A percentile compares a stretch with the other conserved stretches of the same genome.
phyloP scores from a whole-genome alignment of 192 early-diverging fungal genomes.

The Rhizophagus sp. region DNA sequence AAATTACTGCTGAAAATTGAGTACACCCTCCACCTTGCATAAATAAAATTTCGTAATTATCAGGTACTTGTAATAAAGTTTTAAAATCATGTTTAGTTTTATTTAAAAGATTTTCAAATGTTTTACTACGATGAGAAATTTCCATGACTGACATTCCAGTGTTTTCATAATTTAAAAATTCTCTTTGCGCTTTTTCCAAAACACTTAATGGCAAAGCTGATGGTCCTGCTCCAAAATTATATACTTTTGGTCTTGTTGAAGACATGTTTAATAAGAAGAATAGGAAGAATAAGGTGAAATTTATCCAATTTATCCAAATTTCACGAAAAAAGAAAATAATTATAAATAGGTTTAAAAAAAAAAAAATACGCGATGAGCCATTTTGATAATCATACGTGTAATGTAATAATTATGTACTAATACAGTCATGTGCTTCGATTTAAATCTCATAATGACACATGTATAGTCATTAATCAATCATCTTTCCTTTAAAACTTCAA shows the following conservation, averaged over 20 bases:
- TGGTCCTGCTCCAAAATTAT: conserved; percentile 91
- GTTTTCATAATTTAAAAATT: conserved; percentile 79
- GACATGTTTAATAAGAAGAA: neutral
- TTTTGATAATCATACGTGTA: no score
- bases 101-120: conserved; percentile 76
- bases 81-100: conserved; percentile 75
- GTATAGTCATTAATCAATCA: no score
- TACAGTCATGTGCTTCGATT: no score
- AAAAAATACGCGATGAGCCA: no score
- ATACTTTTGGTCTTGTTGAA: conserved; percentile 38
- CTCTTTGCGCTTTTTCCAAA: conserved; percentile 78
- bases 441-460: no score
- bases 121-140: conserved; percentile 88
- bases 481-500: no score
- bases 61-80: conserved; percentile 75
- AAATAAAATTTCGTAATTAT: conserved; percentile 89
- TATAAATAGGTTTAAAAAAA: no score
- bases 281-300: no score
- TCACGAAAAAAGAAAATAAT: no score
- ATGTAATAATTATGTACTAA: no score
- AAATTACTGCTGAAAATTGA: conserved; percentile 87
- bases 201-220: conserved; percentile 84
- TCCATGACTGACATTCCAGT: conserved; percentile 93
- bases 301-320: no score
- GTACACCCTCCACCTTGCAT: conserved; percentile 95